Conservation (phyloP, 495 filamentous ascomycete genomes). For the Polyplosphaeria fusca region DNA sequence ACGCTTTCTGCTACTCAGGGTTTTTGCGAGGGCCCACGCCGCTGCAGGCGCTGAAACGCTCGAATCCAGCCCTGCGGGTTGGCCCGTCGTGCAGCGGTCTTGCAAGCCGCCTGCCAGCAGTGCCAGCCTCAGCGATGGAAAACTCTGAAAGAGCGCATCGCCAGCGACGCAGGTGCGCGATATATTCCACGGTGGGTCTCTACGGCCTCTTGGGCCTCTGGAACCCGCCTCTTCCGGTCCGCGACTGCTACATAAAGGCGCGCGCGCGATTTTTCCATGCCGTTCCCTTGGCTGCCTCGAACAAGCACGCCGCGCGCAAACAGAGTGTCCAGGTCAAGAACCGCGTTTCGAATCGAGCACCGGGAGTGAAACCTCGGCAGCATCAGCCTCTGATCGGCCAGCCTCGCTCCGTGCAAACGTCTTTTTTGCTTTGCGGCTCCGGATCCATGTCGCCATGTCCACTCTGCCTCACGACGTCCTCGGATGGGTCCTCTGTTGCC, state of each 20-base stretch:
- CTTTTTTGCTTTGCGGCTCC: no score
- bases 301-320: constrained; percentile 12
- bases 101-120: neutral
- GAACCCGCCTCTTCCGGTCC: constrained; percentile 12
- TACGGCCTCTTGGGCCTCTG: constrained; percentile 2
- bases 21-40: constrained; percentile 8
- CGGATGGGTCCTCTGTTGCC: neutral
- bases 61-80: constrained; percentile 19
- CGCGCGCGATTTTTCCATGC: constrained; percentile 31
- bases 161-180: constrained; percentile 18
- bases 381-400: constrained; percentile 6
- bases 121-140: neutral
- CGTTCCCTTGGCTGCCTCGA: constrained; percentile 17
- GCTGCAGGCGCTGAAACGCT: constrained; percentile 7
- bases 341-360: constrained; percentile 24
- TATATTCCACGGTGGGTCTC: neutral
- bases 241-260: constrained; percentile 8
- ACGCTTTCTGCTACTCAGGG: neutral
- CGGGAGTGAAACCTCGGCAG: constrained; percentile 17
- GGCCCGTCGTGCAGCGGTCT: constrained; percentile 2
- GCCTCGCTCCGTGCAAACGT: constrained; percentile 17
- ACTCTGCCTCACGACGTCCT: constrained; percentile 9
- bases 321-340: constrained; percentile 3
- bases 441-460: constrained; percentile 12
- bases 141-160: constrained; percentile 24